Percentiles rank a stretch among this genome's conserved stretches.
Evolutionary conservation across 129 eudicot species (phyloP).

Genomic region (Pittosporum tobira): DNA sequence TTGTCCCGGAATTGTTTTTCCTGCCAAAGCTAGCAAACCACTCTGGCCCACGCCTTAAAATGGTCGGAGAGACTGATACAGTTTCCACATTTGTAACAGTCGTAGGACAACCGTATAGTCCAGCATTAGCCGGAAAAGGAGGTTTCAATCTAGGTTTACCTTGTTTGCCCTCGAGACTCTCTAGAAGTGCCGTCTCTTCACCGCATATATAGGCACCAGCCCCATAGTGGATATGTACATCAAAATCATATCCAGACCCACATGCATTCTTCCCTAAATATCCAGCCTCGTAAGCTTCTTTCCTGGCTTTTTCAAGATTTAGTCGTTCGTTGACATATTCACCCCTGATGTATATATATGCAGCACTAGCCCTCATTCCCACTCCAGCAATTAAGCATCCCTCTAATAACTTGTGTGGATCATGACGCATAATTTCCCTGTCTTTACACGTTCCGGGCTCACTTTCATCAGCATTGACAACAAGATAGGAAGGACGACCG

Average conservation of each 20-base stretch:
- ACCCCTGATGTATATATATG: constrained; percentile 89
- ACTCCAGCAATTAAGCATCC: constrained; percentile 93
- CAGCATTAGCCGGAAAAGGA: constrained; percentile 82
- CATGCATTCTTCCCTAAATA: constrained; percentile 82
- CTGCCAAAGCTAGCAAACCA: constrained; percentile 96
- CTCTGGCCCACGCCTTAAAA: constrained; percentile 73
- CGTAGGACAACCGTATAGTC: constrained; percentile 80
- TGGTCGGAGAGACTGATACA: constrained; percentile 75
- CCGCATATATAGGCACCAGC: constrained; percentile 95
- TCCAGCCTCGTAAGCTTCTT: constrained; percentile 92
- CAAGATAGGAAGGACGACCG: constrained; percentile 94
- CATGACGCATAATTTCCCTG: constrained; percentile 90
- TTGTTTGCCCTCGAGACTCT: constrained; percentile 86
- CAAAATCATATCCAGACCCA: constrained; percentile 94
- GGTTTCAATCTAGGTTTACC: constrained; percentile 97
- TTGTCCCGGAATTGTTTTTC: constrained; percentile 88
- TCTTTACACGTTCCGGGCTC: constrained; percentile 99
- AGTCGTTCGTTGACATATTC: constrained; percentile 85
- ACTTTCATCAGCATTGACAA: constrained; percentile 97
- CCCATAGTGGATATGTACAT: constrained; percentile 77
- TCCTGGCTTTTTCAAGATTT: constrained; percentile 67
- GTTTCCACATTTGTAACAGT: constrained; percentile 91
- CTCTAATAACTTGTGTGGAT: constrained; percentile 87
- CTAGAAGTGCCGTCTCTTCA: constrained; percentile 85
- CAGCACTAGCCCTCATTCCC: constrained; percentile 88